Evolutionary conservation across 495 filamentous ascomycete genomes (phyloP), one percentile per base, ranked within the genome.

Genomic region (Lasiosphaeria hispida): DNA sequence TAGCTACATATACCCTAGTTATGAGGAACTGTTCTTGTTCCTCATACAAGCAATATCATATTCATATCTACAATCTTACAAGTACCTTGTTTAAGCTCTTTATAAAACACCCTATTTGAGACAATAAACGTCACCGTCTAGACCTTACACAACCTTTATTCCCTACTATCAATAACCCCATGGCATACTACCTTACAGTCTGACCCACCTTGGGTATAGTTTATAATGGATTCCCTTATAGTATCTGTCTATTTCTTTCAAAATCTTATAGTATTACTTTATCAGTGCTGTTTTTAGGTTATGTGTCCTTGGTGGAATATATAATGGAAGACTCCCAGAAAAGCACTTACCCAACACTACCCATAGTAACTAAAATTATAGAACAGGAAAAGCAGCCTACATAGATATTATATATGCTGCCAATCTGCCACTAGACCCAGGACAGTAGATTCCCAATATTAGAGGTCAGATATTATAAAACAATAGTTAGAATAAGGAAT

Each of bases 251-350:
- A 44, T 44, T 15, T 10, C 41, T 17, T 44, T 44, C 41, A 15
- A 44, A 7, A 44, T 44, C 41, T 44, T 17, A 6, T 9, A 44
- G 41, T 9, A 7, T 44, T 10, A 44, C 14, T 44, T 17, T 44
- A 44, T 7, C 17, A 10, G 9, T 44, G 41, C 41, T 44, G 9
- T 44, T 44, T 44, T 9, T 15, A 15, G 41, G 41, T 17, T 7
- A 15, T 9, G 41, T 44, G 14, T 44, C 41, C 14, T 44, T 44
- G 41, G 14, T 10, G 7, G 41, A 17, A 44, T 44, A 44, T 9
- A 44, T 15, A 15, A 44, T 15, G 17, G 41, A 44, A 44, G 41
- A 44, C 41, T 44, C 41, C 41, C 41, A 44, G 41, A 44, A 44
- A 44, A 44, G 41, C 41, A 44, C 41, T 17, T 15, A 15, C 41